Conservation (phyloP, 495 filamentous ascomycete genomes). For the Cercophora newfieldiana region DNA sequence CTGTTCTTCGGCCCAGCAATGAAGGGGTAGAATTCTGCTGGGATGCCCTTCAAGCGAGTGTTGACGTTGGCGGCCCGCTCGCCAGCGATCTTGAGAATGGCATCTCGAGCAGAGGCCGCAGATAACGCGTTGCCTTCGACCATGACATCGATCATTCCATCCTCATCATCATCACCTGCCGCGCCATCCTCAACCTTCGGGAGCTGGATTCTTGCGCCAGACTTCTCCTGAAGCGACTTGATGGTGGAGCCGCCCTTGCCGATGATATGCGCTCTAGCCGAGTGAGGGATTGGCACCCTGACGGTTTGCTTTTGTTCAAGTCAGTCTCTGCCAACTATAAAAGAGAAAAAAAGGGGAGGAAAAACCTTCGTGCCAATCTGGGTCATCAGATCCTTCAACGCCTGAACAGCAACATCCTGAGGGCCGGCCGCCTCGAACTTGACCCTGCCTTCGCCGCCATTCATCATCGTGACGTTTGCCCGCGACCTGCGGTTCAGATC, state of each 20-base stretch:
- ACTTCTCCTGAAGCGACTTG: constrained; percentile 79
- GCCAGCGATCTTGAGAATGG: constrained; percentile 79
- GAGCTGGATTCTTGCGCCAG: constrained; percentile 83
- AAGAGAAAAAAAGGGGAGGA: neutral
- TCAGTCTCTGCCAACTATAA: neutral
- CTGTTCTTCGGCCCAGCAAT: constrained; percentile 80
- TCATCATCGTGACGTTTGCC: constrained; percentile 74
- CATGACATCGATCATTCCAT: constrained; percentile 74
- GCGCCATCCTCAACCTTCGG: constrained; percentile 69
- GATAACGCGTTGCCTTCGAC: constrained; percentile 90
- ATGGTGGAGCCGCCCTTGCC: constrained; percentile 88
- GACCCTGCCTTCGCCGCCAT: constrained; percentile 63
- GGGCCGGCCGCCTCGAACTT: constrained; percentile 82
- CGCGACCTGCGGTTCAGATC: constrained; percentile 88
- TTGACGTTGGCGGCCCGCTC: constrained; percentile 81
- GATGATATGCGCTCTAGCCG: constrained; percentile 82
- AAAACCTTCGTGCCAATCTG: constrained; percentile 83
- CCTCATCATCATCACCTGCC: constrained; percentile 73
- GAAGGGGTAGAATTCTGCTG: constrained; percentile 93
- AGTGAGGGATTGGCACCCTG: constrained; percentile 76
- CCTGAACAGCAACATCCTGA: constrained; percentile 72
- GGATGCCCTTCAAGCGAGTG: constrained; percentile 73
- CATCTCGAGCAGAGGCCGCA: constrained; percentile 74
- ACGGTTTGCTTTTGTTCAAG: constrained; percentile 60
- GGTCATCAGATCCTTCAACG: constrained; percentile 79